Evolutionary conservation across 1,284 basidiomycete species (phyloP).

Genomic region (Agroathelia rolfsii): DNA sequence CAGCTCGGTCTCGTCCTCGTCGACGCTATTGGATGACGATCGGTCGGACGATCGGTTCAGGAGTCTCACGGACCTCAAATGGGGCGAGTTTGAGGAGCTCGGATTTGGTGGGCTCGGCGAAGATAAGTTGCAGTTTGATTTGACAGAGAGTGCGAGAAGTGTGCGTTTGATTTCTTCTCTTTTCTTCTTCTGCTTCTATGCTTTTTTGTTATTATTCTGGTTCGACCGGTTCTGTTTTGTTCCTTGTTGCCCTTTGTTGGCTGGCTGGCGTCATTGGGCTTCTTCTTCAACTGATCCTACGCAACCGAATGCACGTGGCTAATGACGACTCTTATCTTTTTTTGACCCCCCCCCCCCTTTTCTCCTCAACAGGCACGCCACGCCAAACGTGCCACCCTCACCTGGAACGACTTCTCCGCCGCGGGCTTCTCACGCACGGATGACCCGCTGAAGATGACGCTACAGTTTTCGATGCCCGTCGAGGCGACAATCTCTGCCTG

Average conservation of each 20-base stretch:
- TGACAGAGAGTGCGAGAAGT: constrained; percentile 75
- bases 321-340: too few relatives aligned
- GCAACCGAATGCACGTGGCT: too few relatives aligned
- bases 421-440: constrained; percentile 74
- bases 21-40: constrained; percentile 23
- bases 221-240: too few relatives aligned
- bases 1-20: constrained; percentile 19
- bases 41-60: constrained; percentile 56
- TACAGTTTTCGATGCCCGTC: constrained; percentile 73
- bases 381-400: constrained; percentile 68
- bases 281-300: too few relatives aligned
- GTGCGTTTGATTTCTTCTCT: constrained; percentile 32
- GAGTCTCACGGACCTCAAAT: constrained; percentile 74
- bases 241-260: too few relatives aligned
- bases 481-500: constrained; percentile 47
- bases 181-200: too few relatives aligned
- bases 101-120: constrained; percentile 56
- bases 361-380: constrained; percentile 43
- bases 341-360: too few relatives aligned
- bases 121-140: constrained; percentile 72
- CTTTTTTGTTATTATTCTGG: too few relatives aligned
- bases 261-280: too few relatives aligned
- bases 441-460: constrained; percentile 60
- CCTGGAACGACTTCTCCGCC: constrained; percentile 79
- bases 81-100: constrained; percentile 78